These are phyloP conservation scores for Diaporthe capsici DNA, from an alignment of 2,329 filamentous ascomycete species.

Conservation along the genomic window DNA sequence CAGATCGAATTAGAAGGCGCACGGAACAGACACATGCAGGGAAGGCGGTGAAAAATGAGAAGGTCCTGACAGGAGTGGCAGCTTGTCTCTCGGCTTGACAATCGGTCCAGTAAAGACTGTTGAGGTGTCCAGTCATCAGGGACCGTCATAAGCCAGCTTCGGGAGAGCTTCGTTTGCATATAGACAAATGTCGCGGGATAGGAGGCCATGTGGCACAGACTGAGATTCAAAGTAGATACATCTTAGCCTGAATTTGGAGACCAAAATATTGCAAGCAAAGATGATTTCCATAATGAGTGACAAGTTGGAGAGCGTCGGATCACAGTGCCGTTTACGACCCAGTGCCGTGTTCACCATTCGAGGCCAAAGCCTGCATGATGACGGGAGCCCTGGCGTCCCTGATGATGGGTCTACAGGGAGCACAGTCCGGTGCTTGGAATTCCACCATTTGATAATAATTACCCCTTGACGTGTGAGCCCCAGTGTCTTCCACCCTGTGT, in stretches of 20 bases:
- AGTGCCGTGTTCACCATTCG: no score
- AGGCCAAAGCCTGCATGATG: no score
- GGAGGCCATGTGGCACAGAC: background rate
- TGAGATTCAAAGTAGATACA: background rate
- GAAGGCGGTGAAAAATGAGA: background rate
- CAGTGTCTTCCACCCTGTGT: no score
- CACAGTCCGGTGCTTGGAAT: no score
- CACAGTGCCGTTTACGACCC: no score
- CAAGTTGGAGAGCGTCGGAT: background rate
- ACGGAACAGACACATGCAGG: background rate
- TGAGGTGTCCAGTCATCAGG: background rate
- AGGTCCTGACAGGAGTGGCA: background rate
- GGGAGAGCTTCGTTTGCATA: background rate
- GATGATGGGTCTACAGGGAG: no score
- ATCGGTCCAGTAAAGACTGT: background rate
- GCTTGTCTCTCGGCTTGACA: background rate
- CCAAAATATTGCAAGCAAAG: background rate
- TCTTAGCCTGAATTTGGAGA: background rate
- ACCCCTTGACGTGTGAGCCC: no score
- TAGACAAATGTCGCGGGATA: background rate
- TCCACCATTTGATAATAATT: no score
- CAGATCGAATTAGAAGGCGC: constrained; percentile 1
- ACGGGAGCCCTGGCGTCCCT: no score
- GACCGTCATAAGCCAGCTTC: background rate
- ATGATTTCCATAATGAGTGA: background rate